A percentile compares a stretch with the other conserved stretches of the same genome.
Conservation (phyloP, 192 early-diverging fungal species). For the Backusella psychrophila region DNA sequence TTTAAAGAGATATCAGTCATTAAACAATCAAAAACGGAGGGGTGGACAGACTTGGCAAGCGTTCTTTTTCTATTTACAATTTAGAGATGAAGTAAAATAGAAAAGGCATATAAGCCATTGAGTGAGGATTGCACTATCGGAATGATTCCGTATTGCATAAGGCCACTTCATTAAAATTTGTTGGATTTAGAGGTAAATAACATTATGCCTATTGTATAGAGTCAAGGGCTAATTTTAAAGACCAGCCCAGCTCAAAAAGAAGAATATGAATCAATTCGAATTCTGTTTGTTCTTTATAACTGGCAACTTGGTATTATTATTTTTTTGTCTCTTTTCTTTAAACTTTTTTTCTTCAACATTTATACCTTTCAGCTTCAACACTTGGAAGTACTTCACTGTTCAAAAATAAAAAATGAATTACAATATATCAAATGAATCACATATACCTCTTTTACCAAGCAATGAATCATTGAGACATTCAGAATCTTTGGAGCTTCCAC, state of each 20-base stretch:
- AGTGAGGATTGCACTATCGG: neutral
- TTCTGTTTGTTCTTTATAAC: neutral
- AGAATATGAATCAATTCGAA: constrained; percentile 2
- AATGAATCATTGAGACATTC: neutral
- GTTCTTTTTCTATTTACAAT: neutral
- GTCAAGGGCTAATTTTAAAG: neutral
- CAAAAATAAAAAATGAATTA: neutral
- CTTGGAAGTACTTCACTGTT: neutral
- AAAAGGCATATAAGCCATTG: neutral
- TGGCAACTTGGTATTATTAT: neutral
- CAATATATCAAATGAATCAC: neutral
- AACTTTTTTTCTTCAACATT: neutral
- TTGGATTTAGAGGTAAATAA: neutral
- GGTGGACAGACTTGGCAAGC: neutral
- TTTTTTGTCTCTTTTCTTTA: neutral
- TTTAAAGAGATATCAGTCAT: neutral
- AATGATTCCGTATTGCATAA: neutral
- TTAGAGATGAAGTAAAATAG: neutral
- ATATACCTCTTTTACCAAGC: constrained; percentile 1
- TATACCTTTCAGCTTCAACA: neutral
- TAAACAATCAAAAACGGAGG: neutral
- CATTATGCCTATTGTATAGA: neutral
- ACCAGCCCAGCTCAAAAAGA: neutral
- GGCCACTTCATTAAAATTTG: neutral
- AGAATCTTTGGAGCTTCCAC: neutral